phyloP scores from a whole-genome alignment of 1,139 yeast species.

The Pneumocystis murina region DNA sequence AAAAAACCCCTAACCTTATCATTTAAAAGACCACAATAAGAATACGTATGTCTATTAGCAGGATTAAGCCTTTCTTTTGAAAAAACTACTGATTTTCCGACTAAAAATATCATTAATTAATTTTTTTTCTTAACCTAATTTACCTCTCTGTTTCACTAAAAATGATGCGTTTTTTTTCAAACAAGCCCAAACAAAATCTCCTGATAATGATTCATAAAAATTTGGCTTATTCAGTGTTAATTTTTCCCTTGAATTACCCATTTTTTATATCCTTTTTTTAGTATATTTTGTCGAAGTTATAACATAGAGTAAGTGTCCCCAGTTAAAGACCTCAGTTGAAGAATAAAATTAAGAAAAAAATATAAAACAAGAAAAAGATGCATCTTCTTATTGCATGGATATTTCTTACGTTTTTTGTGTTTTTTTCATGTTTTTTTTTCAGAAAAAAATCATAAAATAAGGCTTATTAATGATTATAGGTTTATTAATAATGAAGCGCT shows the following conservation, averaged over 20 bases:
- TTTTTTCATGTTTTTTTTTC: neutral
- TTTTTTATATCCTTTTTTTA: neutral
- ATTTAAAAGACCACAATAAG: slow-evolving; percentile 31
- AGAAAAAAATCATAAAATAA: neutral
- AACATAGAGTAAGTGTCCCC: too few species aligned
- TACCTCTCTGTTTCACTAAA: slow-evolving; percentile 1
- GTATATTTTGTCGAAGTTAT: too few species aligned
- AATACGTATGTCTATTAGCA: slow-evolving; percentile 32
- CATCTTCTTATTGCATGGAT: neutral
- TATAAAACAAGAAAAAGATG: neutral
- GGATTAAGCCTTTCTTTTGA: slow-evolving; percentile 38
- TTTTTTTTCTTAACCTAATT: neutral
- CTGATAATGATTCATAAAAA: neutral
- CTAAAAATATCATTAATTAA: neutral
- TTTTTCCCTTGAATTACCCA: neutral
- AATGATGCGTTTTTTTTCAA: slow-evolving; percentile 7
- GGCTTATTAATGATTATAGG: neutral
- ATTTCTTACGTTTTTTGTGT: neutral
- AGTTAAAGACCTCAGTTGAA: too few species aligned
- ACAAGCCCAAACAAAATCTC: slow-evolving; percentile 8
- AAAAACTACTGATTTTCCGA: slow-evolving; percentile 26
- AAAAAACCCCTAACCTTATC: neutral
- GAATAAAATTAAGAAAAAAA: neutral
- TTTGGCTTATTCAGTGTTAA: neutral
- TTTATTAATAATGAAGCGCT: neutral